phyloP scores from a whole-genome alignment of 129 eudicot genomes.

The Tanacetum coccineum region DNA sequence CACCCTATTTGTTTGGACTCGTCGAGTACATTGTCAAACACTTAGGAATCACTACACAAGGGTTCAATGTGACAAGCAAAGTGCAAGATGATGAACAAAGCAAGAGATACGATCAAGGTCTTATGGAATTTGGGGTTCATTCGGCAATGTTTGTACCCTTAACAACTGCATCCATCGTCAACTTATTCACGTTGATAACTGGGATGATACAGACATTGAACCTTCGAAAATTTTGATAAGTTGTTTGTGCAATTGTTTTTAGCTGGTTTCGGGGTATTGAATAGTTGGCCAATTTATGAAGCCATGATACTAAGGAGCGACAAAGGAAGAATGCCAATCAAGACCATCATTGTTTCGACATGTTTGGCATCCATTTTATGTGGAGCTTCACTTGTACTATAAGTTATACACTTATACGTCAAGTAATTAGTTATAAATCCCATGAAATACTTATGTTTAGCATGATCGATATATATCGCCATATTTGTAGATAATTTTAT shows the following conservation, averaged over 20 bases:
- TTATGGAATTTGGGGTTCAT: constrained; percentile 61
- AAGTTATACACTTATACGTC: too few species aligned
- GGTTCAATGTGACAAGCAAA: constrained; percentile 80
- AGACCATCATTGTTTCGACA: constrained; percentile 32
- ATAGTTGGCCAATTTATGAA: constrained; percentile 62
- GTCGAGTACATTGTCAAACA: constrained; percentile 35
- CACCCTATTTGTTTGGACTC: constrained; percentile 46
- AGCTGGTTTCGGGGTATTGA: constrained; percentile 54
- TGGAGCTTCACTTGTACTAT: constrained; percentile 18
- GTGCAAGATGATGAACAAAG: constrained; percentile 56
- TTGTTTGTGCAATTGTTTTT: constrained; percentile 41
- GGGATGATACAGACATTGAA: constrained; percentile 25
- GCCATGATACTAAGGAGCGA: constrained; percentile 65
- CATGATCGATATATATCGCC: too few species aligned
- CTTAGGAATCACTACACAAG: constrained; percentile 46
- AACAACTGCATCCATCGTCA: constrained; percentile 52
- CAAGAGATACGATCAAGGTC: constrained; percentile 67
- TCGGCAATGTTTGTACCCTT: constrained; percentile 66
- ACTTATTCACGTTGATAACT: constrained; percentile 35
- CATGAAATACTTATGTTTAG: not conserved
- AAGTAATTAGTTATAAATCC: not conserved
- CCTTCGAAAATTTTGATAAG: constrained; percentile 23
- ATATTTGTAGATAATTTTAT: too few species aligned
- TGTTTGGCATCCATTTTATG: constrained; percentile 37
- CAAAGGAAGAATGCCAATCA: constrained; percentile 52